Base-by-base conservation (phyloP, 1,139 yeast genomes). In the Hyphopichia pseudoburtonii region DNA sequence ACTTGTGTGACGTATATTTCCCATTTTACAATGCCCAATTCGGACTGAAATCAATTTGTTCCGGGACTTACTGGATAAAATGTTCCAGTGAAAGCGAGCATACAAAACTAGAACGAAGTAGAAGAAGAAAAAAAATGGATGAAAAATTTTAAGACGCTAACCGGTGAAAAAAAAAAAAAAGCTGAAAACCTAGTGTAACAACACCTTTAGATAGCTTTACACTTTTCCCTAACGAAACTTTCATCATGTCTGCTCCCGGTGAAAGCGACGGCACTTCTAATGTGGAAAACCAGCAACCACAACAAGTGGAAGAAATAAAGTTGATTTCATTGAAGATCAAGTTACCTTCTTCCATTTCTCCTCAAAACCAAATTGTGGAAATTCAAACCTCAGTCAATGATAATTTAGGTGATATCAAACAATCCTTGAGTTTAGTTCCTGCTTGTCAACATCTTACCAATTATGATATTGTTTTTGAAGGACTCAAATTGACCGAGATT, bases 371-470 rank as follows among this genome's bases (percentile, higher is more conserved):
- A 46, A 43, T 44, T 26, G 46, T 74, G 32, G 66, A 62, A 37
- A 55, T 75, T 38, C 66, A 50, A 32, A 56, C 66, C 25, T 51
- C 64, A 12, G 45, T 43, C 10, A 55, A 62, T 24, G 87, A 81
- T 47, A 61, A 80, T 21, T 53, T 85, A 40, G 65, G 73, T 36
- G 88, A 83, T 43, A 69, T 86, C 39, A 73, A 67, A 47, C 80
- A 78, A 53, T 72, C 83, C 17, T 62, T 87, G 39, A 64, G 73
- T 22, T 65, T 78, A 19, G 59, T 78, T 25, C 78, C 83, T 11
- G 67, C 70, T 22, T 73, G 82, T 30, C 73, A 74, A 48, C 82
- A 78, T 40, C 71, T 75, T 51, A 82, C 94, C 27, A 76, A 79
- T 50, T 87, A 79, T 54, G 63, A 72, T 6, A 64, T 86, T 22